These are phyloP conservation scores for Thalassiosira pacifica DNA, from an alignment of 352 stramenopile species.

Conservation along the genomic window DNA sequence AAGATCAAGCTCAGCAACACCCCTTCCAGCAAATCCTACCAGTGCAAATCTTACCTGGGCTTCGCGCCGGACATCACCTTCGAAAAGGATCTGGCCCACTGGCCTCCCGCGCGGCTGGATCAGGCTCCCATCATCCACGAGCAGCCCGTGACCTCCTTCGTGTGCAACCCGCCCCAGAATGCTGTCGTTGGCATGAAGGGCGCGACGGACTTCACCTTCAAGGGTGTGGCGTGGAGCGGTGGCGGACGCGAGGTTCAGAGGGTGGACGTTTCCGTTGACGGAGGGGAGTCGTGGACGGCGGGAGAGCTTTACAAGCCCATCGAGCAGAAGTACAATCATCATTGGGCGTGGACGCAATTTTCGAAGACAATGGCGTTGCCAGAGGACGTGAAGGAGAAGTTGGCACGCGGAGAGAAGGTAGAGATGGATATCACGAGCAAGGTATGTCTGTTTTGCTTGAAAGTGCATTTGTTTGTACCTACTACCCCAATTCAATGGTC, in stretches of 20 bases:
- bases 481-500: no score
- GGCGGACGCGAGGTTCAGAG: constrained; percentile 91
- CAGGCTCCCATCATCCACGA: constrained; percentile 92
- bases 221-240: constrained; percentile 94
- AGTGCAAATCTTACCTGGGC: constrained; percentile 42
- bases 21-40: not conserved
- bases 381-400: constrained; percentile 45
- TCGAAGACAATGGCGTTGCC: constrained; percentile 50
- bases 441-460: constrained; percentile 16
- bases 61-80: constrained; percentile 1
- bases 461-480: not conserved
- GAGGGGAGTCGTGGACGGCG: constrained; percentile 92
- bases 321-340: constrained; percentile 91
- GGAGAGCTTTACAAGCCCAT: constrained; percentile 90
- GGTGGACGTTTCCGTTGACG: constrained; percentile 95
- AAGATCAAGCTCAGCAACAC: constrained; percentile 84
- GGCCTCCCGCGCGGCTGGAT: constrained; percentile 82
- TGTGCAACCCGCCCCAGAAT: constrained; percentile 87
- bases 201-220: constrained; percentile 59
- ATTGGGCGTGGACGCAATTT: constrained; percentile 93
- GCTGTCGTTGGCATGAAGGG: constrained; percentile 46
- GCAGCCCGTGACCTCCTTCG: constrained; percentile 91
- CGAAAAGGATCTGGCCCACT: constrained; percentile 37
- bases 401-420: constrained; percentile 45
- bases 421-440: constrained; percentile 61